These are phyloP conservation scores for Drechslerella stenobrocha DNA, from an alignment of 2,329 filamentous ascomycete species.

Conservation along the genomic window DNA sequence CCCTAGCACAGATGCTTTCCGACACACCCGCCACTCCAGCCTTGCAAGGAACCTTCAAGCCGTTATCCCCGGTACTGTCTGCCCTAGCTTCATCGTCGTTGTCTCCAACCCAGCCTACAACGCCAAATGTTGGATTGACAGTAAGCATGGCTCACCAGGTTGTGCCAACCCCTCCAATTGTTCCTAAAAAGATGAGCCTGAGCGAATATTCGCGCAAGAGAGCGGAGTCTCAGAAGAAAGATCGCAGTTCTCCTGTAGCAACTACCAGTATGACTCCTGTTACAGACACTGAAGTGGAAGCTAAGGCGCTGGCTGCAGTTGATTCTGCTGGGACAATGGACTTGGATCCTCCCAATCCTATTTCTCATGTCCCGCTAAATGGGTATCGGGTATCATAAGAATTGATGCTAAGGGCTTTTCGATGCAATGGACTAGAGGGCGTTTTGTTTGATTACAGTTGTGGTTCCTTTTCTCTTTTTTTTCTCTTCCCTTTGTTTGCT, in stretches of 20 bases:
- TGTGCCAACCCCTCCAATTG: slow-evolving; percentile 16
- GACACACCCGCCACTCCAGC: slow-evolving; percentile 11
- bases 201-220: slow-evolving; percentile 40
- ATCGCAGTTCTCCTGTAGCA: slow-evolving; percentile 9
- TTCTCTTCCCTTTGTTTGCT: slow-evolving; percentile 19
- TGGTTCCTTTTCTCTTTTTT: slow-evolving; percentile 5
- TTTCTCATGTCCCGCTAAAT: slow-evolving; percentile 9
- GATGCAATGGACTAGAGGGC: slow-evolving; percentile 9
- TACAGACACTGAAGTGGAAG: slow-evolving; percentile 19
- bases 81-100: slow-evolving; percentile 12
- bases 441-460: slow-evolving; percentile 16
- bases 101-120: slow-evolving; percentile 22
- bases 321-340: slow-evolving; percentile 26
- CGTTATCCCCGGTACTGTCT: slow-evolving; percentile 13
- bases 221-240: slow-evolving; percentile 36
- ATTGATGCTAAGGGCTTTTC: neutral
- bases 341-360: slow-evolving; percentile 27
- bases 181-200: slow-evolving; percentile 35
- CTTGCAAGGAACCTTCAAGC: slow-evolving; percentile 20
- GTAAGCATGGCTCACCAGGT: neutral
- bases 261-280: slow-evolving; percentile 10
- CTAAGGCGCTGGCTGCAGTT: neutral
- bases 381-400: slow-evolving; percentile 18
- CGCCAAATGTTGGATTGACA: slow-evolving; percentile 1
- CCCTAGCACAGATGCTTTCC: slow-evolving; percentile 12